Evolutionary conservation across 2,329 filamentous ascomycete species (phyloP).

Genomic region (Paracamarosporium sp.): DNA sequence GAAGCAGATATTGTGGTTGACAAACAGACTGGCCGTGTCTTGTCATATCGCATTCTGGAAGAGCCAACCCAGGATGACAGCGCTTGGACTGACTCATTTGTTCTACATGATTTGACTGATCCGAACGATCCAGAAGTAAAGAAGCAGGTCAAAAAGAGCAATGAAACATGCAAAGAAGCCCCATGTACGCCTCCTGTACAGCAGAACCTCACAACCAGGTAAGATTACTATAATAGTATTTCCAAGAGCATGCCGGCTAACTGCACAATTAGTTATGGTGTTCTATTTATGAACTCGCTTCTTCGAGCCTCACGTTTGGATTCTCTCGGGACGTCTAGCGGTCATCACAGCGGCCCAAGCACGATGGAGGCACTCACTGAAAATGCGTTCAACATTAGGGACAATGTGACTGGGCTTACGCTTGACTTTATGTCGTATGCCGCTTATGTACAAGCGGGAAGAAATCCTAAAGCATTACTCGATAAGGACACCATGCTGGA

Average conservation of each 20-base stretch:
- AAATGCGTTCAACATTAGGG: conserved; percentile 32
- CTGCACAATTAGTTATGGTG: conserved; percentile 14
- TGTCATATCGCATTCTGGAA: conserved; percentile 11
- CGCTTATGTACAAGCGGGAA: conserved; percentile 27
- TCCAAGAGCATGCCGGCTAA: not conserved
- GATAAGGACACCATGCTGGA: conserved; percentile 15
- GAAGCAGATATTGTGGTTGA: conserved; percentile 16
- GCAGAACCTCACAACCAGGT: conserved; percentile 17
- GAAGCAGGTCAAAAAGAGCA: not conserved
- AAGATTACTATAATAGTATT: not conserved
- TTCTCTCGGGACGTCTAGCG: not conserved
- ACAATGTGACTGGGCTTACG: conserved; percentile 27
- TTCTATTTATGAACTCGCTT: conserved; percentile 16
- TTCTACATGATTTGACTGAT: conserved; percentile 10
- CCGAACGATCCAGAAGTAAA: not conserved
- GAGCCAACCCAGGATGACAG: conserved; percentile 1
- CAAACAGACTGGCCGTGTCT: conserved; percentile 8
- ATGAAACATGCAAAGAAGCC: not conserved
- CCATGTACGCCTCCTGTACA: not conserved
- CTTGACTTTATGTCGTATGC: conserved; percentile 38
- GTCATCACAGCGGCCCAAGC: not conserved
- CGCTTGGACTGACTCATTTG: conserved; percentile 16
- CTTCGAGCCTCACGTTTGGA: conserved; percentile 12
- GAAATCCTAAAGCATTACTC: conserved; percentile 25
- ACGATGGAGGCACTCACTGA: conserved; percentile 8